Evolutionary conservation across 345 rosid genomes (phyloP).

Genomic region (Heritiera littoralis): DNA sequence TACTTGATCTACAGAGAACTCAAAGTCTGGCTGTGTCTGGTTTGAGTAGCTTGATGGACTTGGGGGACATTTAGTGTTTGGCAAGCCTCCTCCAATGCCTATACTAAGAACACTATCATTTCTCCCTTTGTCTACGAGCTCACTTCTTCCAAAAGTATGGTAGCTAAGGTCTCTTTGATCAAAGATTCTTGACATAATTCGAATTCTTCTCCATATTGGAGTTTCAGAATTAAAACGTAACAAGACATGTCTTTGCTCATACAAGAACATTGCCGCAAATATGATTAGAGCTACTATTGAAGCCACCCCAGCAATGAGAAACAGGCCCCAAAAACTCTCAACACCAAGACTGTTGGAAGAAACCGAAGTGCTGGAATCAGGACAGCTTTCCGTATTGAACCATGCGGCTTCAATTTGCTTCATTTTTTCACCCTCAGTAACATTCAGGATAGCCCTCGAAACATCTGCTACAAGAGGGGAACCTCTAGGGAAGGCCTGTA

Average conservation of each 20-base stretch:
- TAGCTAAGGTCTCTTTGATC: constrained; percentile 38
- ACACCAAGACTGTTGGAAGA: constrained; percentile 39
- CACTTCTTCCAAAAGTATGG: constrained; percentile 32
- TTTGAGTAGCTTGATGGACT: background rate
- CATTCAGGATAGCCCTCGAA: constrained; percentile 44
- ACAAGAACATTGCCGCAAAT: constrained; percentile 25
- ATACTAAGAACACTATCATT: constrained; percentile 11
- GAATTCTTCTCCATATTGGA: no score
- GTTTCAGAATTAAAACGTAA: background rate
- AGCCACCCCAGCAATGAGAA: constrained; percentile 37
- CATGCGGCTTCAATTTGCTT: constrained; percentile 36
- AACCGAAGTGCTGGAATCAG: constrained; percentile 21
- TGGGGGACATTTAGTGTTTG: constrained; percentile 19
- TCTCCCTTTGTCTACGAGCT: background rate
- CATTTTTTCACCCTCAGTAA: constrained; percentile 36
- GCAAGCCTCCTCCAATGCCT: constrained; percentile 24
- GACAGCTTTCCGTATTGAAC: constrained; percentile 30
- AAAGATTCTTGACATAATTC: constrained; percentile 18
- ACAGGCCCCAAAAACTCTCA: constrained; percentile 48
- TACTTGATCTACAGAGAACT: constrained; percentile 26
- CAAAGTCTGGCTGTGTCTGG: constrained; percentile 7
- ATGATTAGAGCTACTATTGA: constrained; percentile 33
- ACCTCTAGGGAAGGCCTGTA: constrained; percentile 45
- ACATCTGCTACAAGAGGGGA: constrained; percentile 49
- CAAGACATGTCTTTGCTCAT: constrained; percentile 20